A percentile compares a stretch with the other conserved stretches of the same genome.
Conservation (phyloP, 2,329 filamentous ascomycete genomes). For the Thielaviopsis punctulata region DNA sequence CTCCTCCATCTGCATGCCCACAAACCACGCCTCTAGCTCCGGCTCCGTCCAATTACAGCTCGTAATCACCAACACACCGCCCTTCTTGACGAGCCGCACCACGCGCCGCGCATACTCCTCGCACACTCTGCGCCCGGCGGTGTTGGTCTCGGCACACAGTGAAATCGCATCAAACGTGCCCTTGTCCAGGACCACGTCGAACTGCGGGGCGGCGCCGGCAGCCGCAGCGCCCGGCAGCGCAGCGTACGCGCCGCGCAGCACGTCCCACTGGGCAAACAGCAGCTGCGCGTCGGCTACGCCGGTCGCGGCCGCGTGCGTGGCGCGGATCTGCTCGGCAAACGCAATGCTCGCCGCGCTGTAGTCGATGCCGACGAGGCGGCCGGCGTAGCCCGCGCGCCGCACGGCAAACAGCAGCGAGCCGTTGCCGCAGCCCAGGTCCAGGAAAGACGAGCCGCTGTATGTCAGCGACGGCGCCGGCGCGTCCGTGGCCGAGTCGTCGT, state of each 20-base stretch:
- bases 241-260: constrained; percentile 29
- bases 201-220: constrained; percentile 30
- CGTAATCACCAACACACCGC: constrained; percentile 67
- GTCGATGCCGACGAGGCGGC: constrained; percentile 69
- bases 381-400: constrained; percentile 42
- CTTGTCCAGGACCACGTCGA: constrained; percentile 91
- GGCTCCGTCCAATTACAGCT: constrained; percentile 97
- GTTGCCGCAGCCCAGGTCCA: constrained; percentile 90
- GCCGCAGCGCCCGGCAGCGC: constrained; percentile 18
- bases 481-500: constrained; percentile 11
- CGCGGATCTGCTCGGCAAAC: constrained; percentile 50
- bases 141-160: constrained; percentile 41
- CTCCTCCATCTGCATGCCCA: constrained; percentile 16
- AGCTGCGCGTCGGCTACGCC: constrained; percentile 15
- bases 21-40: constrained; percentile 71
- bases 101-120: constrained; percentile 61
- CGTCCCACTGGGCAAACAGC: constrained; percentile 42
- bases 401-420: constrained; percentile 78
- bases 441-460: constrained; percentile 28
- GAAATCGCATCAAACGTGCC: constrained; percentile 94
- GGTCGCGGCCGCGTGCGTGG: constrained; percentile 13
- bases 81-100: constrained; percentile 46
- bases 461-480: constrained; percentile 20
- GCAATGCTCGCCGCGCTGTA: constrained; percentile 62
- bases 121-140: constrained; percentile 41